Evolutionary conservation across 148 eudicot species (phyloP).

Genomic region (Spergularia bocconei): DNA sequence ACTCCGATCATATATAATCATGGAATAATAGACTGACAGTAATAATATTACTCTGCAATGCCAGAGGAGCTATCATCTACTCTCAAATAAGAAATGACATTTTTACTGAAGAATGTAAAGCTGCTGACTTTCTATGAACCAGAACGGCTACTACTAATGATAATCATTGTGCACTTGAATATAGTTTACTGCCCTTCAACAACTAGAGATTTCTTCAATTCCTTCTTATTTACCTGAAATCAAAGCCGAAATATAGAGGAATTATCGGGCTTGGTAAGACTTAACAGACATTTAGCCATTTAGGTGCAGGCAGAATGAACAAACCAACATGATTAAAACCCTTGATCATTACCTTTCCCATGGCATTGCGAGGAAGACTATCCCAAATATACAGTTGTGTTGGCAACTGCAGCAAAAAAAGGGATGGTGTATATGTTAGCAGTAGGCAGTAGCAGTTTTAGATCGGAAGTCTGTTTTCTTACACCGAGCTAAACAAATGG

Average conservation of each 20-base stretch:
- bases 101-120: not conserved
- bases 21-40: not conserved
- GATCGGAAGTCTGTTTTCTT: too few relatives aligned
- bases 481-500: too few relatives aligned
- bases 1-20: not conserved
- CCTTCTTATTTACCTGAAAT: constrained; percentile 83
- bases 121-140: not conserved
- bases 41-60: not conserved
- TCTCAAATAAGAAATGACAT: not conserved
- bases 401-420: constrained; percentile 57
- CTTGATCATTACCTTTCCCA: constrained; percentile 77
- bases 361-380: constrained; percentile 89
- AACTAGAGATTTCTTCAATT: constrained; percentile 49
- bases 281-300: too few relatives aligned
- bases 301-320: not conserved
- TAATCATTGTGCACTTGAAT: not conserved
- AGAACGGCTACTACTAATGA: not conserved
- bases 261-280: not conserved
- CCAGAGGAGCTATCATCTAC: not conserved
- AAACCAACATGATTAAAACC: not conserved
- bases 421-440: not conserved
- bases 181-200: constrained; percentile 31
- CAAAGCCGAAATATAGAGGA: not conserved
- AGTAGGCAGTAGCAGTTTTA: too few relatives aligned
- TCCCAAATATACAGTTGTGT: constrained; percentile 80